These are phyloP conservation scores for Ustilago lituana DNA, from an alignment of 1,284 basidiomycete species.

Conservation along the genomic window DNA sequence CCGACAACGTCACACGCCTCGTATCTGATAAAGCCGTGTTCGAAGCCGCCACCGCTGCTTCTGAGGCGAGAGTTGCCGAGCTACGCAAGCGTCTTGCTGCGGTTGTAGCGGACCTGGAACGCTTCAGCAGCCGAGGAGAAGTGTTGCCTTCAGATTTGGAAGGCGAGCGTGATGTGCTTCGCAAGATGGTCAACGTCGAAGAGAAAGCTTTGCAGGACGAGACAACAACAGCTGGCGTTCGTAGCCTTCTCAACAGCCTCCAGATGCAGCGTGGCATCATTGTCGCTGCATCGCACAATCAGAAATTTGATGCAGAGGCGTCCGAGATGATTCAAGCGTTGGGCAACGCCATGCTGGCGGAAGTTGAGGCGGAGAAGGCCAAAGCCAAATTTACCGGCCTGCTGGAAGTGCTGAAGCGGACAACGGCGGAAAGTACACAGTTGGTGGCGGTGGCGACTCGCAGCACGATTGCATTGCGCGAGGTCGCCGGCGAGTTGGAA, in stretches of 20 bases:
- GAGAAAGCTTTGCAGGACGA: constrained; percentile 77
- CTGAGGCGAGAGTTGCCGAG: constrained; percentile 76
- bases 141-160: constrained; percentile 71
- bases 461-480: constrained; percentile 78
- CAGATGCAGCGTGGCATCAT: constrained; percentile 85
- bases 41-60: constrained; percentile 78
- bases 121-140: constrained; percentile 24
- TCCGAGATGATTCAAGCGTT: constrained; percentile 79
- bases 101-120: constrained; percentile 70
- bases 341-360: constrained; percentile 75
- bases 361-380: constrained; percentile 78
- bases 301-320: constrained; percentile 79
- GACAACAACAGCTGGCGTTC: constrained; percentile 73
- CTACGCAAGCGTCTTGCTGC: constrained; percentile 77
- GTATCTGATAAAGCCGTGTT: constrained; percentile 73
- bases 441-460: constrained; percentile 82
- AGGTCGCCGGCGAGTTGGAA: constrained; percentile 74
- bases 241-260: constrained; percentile 78
- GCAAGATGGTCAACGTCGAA: constrained; percentile 76
- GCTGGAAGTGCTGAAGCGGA: constrained; percentile 74
- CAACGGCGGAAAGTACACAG: constrained; percentile 76
- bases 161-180: constrained; percentile 78
- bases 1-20: constrained; percentile 59
- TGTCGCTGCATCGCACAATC: constrained; percentile 80
- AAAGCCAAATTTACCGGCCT: constrained; percentile 78